Conservation (phyloP, 192 early-diverging fungal species). For the Entrophospora sp. region DNA sequence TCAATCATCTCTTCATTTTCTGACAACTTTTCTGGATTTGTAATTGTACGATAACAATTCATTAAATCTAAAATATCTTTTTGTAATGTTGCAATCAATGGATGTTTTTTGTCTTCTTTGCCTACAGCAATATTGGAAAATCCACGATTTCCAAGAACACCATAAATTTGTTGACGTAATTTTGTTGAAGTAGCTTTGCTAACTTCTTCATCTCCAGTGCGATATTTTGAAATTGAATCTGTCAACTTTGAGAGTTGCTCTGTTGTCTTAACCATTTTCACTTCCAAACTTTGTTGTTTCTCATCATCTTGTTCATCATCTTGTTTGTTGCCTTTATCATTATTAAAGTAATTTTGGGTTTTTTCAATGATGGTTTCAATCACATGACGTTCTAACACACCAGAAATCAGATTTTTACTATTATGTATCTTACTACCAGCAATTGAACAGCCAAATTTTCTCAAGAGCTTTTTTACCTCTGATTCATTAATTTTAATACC, state of each 20-base stretch:
- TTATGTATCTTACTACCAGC: neutral
- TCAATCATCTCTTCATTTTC: neutral
- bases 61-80: neutral
- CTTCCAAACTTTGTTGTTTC: neutral
- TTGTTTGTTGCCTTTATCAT: no score
- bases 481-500: neutral
- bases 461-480: neutral
- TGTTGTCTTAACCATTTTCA: no score
- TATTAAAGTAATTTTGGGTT: no score
- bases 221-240: neutral
- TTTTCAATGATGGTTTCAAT: no score
- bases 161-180: conserved; percentile 9
- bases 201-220: neutral
- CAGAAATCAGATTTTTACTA: no score
- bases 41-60: neutral
- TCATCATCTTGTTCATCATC: neutral
- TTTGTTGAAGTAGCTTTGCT: neutral
- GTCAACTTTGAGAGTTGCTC: no score
- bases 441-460: neutral
- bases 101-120: neutral
- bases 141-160: conserved; percentile 11
- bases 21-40: neutral
- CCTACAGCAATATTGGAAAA: neutral
- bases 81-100: neutral
- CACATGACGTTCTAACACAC: no score